Evolutionary conservation across 1,139 yeast genomes (phyloP), one percentile per base, ranked within the genome.

Genomic region (Geotrichum reessii): DNA sequence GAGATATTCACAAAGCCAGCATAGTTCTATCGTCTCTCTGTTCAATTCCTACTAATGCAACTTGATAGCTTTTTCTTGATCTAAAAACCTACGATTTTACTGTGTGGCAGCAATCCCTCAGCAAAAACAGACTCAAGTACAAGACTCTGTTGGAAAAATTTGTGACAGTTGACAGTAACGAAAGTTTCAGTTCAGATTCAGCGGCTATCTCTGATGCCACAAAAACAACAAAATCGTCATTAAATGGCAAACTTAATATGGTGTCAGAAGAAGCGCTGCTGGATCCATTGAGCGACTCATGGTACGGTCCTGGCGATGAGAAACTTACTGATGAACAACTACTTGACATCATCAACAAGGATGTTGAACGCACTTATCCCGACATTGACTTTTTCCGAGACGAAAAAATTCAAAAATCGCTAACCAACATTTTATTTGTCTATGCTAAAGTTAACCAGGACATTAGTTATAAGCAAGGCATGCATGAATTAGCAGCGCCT

Each of bases 391-490:
- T 78, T 63, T 82, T 79, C 65, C 74, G 76, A 58, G 63, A 64
- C 9, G 24, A 60, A 0, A 53, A 61, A 17, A 66, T 67, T 12
- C 71, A 71, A 58, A 74, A 74, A 57, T 66, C 69, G 24, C 68
- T 83, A 58, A 74, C 79, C 14, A 76, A 78, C 54, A 71, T 83
- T 2, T 71, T 83, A 50, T 81, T 74, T 63, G 73, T 80, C 7
- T 83, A 85, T 79, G 73, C 83, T 33, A 78, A 79, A 64, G 76
- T 78, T 63, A 79, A 81, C 64, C 71, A 73, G 4, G 69, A 66
- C 21, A 72, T 82, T 37, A 83, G 86, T 2, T 83, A 83, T 67
- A 80, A 82, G 59, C 87, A 83, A 66, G 87, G 87, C 6, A 76
- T 83, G 71, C 87, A 83, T 66, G 87, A 83, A 67, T 74, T 83